Base-by-base conservation (phyloP, 2,329 filamentous ascomycete species). In the Penicillium verrucosum region DNA sequence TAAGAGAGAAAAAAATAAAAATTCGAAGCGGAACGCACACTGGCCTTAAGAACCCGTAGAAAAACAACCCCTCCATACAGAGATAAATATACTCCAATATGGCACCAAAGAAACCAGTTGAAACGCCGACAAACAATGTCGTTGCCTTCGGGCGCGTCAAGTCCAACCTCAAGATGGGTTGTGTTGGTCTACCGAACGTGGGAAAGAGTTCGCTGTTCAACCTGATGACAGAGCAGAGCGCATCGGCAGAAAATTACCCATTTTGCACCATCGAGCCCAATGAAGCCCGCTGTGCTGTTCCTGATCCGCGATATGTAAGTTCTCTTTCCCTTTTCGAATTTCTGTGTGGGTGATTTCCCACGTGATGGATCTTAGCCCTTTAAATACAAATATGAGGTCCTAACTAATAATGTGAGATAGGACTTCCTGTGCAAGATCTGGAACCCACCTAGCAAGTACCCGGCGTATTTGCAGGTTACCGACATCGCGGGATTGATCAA, bases 181-280 rank as follows among this genome's bases (percentile, higher is more conserved):
- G 51, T 47, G 43, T 54, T 41, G 51, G 51, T 30, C 27, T 54
- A 2, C 51, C 51, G 0, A 54, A 54, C 21, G 51, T 54, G 27
- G 51, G 51, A 36, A 54, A 54, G 51, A 47, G 42, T 37, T 47
- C 42, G 10, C 36, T 54, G 25, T 54, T 54, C 32, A 54, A 54
- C 30, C 36, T 54, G 27, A 47, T 54, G 51, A 54, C 51, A 3
- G 43, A 54, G 27, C 51, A 54, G 51, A 54, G 36, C 36, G 51
- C 51, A 1, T 18, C 51, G 9, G 51, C 51, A 48, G 51, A 54
- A 32, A 54, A 54, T 32, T 54, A 54, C 18, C 51, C 51, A 16
- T 54, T 54, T 14, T 54, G 51, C 38, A 54, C 51, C 14, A 54
- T 54, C 38, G 51, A 54, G 51, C 51, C 51, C 21, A 54, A 54